Evolutionary conservation across 345 rosid genomes (phyloP).

Genomic region (Pistacia integerrima): DNA sequence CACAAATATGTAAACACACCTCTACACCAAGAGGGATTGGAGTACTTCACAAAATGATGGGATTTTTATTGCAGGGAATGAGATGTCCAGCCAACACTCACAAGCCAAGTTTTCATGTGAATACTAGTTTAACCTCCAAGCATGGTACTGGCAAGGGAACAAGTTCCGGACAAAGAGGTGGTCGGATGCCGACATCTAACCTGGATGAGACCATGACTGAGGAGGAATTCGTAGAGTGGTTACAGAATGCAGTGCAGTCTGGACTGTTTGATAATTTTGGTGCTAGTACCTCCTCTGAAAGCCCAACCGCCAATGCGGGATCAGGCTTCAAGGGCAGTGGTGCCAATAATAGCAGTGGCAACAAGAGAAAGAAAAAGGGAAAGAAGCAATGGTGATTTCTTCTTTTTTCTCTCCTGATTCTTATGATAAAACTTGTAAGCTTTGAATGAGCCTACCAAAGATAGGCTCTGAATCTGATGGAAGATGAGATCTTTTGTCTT

Average conservation of each 20-base stretch:
- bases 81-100: slow-evolving; percentile 89
- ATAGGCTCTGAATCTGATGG: slow-evolving; percentile 1
- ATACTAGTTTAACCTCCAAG: slow-evolving; percentile 66
- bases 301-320: slow-evolving; percentile 45
- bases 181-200: slow-evolving; percentile 54
- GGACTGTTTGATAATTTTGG: slow-evolving; percentile 67
- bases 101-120: slow-evolving; percentile 97
- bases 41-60: neutral
- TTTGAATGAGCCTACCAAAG: slow-evolving; percentile 6
- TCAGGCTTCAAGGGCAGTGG: slow-evolving; percentile 39
- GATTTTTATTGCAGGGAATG: slow-evolving; percentile 75
- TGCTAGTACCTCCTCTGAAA: slow-evolving; percentile 34
- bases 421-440: slow-evolving; percentile 17
- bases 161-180: slow-evolving; percentile 62
- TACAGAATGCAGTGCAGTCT: slow-evolving; percentile 81
- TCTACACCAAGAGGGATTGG: too few species aligned
- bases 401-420: neutral
- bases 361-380: slow-evolving; percentile 78
- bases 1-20: neutral
- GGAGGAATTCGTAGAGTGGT: slow-evolving; percentile 85
- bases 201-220: slow-evolving; percentile 88
- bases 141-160: slow-evolving; percentile 53
- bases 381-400: slow-evolving; percentile 75
- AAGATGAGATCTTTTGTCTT: slow-evolving; percentile 11
- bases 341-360: slow-evolving; percentile 37